Percentiles rank a stretch among this genome's conserved stretches.
These are phyloP conservation scores for Yamadazyma epiphylla DNA, from an alignment of 1,139 yeast species.

Conservation along the genomic window DNA sequence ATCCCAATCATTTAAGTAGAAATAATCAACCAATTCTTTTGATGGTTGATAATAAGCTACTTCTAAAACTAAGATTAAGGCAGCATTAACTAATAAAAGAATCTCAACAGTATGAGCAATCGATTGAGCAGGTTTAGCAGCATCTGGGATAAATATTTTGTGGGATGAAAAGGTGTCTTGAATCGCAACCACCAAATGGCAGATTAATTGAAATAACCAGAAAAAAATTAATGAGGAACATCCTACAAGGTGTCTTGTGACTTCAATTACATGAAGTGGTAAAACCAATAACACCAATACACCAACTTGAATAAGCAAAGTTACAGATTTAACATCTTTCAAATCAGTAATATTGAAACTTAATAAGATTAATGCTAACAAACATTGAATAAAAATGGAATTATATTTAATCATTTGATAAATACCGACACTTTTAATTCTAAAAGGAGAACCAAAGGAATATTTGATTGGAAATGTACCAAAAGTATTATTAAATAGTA, in stretches of 20 bases:
- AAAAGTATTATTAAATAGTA: slow-evolving; percentile 17
- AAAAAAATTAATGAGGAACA: slow-evolving; percentile 25
- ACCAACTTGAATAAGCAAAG: slow-evolving; percentile 9
- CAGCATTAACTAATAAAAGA: slow-evolving; percentile 21
- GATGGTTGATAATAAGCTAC: slow-evolving; percentile 39
- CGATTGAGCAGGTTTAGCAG: slow-evolving; percentile 9
- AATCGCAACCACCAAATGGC: slow-evolving; percentile 17
- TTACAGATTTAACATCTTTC: slow-evolving; percentile 7
- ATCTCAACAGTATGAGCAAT: slow-evolving; percentile 17
- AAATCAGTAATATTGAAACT: slow-evolving; percentile 12
- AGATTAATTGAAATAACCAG: slow-evolving; percentile 23
- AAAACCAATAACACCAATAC: slow-evolving; percentile 16
- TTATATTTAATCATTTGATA: slow-evolving; percentile 20
- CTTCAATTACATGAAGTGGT: slow-evolving; percentile 32
- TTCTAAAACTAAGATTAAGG: slow-evolving; percentile 36
- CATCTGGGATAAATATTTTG: slow-evolving; percentile 21
- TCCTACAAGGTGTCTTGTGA: slow-evolving; percentile 24
- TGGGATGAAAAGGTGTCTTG: slow-evolving; percentile 29
- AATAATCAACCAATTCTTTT: slow-evolving; percentile 38
- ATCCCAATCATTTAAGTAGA: slow-evolving; percentile 30
- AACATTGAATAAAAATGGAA: slow-evolving; percentile 20
- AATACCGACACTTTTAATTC: slow-evolving; percentile 24
- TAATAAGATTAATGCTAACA: slow-evolving; percentile 14
- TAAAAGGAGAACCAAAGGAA: slow-evolving; percentile 27
- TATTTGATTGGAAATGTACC: slow-evolving; percentile 27